Evolutionary conservation across 1,284 basidiomycete genomes (phyloP), one percentile per base, ranked within the genome.

Genomic region (Spongispora temasekensis): DNA sequence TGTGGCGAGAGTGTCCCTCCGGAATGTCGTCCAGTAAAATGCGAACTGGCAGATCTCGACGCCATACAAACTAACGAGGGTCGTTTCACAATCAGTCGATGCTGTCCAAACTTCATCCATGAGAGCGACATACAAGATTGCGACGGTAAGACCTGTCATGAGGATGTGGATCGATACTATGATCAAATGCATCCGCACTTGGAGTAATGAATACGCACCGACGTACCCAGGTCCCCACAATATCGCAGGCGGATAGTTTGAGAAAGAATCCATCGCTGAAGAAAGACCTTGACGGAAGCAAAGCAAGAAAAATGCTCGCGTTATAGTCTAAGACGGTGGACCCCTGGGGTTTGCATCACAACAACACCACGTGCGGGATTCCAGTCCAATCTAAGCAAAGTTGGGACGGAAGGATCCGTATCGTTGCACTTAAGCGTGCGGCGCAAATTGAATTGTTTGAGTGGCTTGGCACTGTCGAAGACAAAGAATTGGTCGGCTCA

Each of bases 21-120:
- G 61, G 50, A 67, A 67, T 1, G 50, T 25, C 44, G 19, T 32
- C 30, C 57, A 25, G 50, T 61, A 65, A 30, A 35, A 63, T 37
- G 58, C 23, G n/a, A 60, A 59, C 44, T 65, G 66, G 27, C 44
- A 42, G 13, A 55, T 12, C 35, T 53, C 55, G n/a, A 62, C 30
- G 2, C 64, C 64, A 10, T 63, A 68, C 30, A 64, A 51, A 32
- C 66, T 65, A 30, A 34, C 40, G 54, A n/a, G n/a, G n/a, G n/a
- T n/a, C n/a, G n/a, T n/a, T n/a, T n/a, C n/a, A n/a, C n/a, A n/a
- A n/a, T n/a, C n/a, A n/a, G n/a, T n/a, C n/a, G n/a, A n/a, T n/a
- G n/a, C n/a, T n/a, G n/a, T n/a, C n/a, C n/a, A n/a, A n/a, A n/a
- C n/a, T n/a, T n/a, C n/a, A n/a, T n/a, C n/a, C n/a, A n/a, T 5